Percentiles rank a stretch among this genome's conserved stretches.
phyloP scores from a whole-genome alignment of 768 basidiomycete genomes.

The Termitomyces sp. region DNA sequence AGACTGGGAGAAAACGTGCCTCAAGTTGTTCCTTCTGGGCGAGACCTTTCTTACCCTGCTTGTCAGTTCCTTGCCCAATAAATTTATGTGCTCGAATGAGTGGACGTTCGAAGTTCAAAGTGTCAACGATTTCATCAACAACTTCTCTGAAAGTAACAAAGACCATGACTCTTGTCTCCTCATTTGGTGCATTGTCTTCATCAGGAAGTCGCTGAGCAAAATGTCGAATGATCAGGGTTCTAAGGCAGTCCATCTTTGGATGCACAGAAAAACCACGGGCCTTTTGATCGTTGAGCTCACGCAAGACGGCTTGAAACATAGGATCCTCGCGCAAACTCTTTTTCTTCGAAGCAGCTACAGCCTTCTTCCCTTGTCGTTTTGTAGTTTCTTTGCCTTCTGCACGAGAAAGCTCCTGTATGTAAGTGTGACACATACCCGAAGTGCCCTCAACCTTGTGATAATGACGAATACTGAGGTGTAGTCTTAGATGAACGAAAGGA shows the following conservation, averaged over 20 bases:
- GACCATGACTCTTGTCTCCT: constrained; percentile 81
- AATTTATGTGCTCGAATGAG: constrained; percentile 80
- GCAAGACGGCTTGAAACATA: constrained; percentile 58
- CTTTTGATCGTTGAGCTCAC: constrained; percentile 58
- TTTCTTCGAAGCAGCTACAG: constrained; percentile 33
- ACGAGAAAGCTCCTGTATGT: constrained; percentile 41
- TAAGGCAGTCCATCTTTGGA: constrained; percentile 89
- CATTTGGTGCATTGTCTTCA: constrained; percentile 24
- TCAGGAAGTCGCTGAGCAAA: constrained; percentile 55
- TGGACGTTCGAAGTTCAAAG: constrained; percentile 70
- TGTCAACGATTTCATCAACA: constrained; percentile 85
- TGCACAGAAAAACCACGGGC: constrained; percentile 58
- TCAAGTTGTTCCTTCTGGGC: constrained; percentile 89
- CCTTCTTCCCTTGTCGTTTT: constrained; percentile 21
- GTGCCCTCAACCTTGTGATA: constrained; percentile 72
- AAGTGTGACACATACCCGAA: constrained; percentile 68
- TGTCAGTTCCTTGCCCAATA: constrained; percentile 86
- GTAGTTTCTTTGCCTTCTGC: constrained; percentile 30
- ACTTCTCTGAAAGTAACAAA: constrained; percentile 89
- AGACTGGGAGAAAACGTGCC: constrained; percentile 34
- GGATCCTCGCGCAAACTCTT: constrained; percentile 47
- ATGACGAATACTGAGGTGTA: neutral
- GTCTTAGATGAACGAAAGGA: neutral
- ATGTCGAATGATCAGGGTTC: constrained; percentile 69
- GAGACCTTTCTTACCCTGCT: constrained; percentile 81